Percentiles rank a stretch among this genome's conserved stretches.
These are phyloP conservation scores for Talaromyces sp. DNA, from an alignment of 2,329 filamentous ascomycete species.

Conservation along the genomic window DNA sequence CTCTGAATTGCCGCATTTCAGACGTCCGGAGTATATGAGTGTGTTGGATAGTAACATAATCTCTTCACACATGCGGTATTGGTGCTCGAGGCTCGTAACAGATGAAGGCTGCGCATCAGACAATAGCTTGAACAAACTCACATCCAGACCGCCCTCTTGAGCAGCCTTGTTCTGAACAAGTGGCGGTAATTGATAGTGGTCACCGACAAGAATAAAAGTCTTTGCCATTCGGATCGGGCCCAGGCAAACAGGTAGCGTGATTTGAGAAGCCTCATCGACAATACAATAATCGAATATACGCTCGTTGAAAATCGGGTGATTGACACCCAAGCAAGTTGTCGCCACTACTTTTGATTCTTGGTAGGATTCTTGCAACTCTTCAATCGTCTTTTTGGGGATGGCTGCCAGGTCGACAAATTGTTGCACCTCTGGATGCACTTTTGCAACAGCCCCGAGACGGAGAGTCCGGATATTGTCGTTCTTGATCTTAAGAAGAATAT, in stretches of 20 bases:
- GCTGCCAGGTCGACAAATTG: conserved; percentile 78
- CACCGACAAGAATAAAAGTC: conserved; percentile 91
- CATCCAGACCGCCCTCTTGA: conserved; percentile 77
- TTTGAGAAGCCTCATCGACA: conserved; percentile 95
- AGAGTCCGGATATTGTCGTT: conserved; percentile 73
- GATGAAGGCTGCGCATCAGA: conserved; percentile 83
- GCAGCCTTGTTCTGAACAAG: conserved; percentile 91
- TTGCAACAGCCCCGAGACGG: conserved; percentile 78
- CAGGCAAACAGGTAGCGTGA: conserved; percentile 89
- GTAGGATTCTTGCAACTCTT: conserved; percentile 80
- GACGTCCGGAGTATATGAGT: conserved; percentile 83
- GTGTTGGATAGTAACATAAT: conserved; percentile 92
- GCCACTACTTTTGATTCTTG: conserved; percentile 85
- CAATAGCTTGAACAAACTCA: conserved; percentile 89
- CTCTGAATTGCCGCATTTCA: conserved; percentile 80
- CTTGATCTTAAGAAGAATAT: conserved; percentile 89
- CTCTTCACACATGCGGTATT: conserved; percentile 98
- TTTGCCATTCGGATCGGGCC: conserved; percentile 90
- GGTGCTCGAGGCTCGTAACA: conserved; percentile 88
- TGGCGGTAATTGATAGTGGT: conserved; percentile 93
- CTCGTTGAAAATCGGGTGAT: conserved; percentile 81
- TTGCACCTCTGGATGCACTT: conserved; percentile 83
- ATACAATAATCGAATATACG: conserved; percentile 97
- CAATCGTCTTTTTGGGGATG: conserved; percentile 69
- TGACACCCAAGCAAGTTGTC: conserved; percentile 90